These are phyloP conservation scores for Zoysia japonica DNA, from an alignment of 176 grass and related monocot species.

Conservation along the genomic window DNA sequence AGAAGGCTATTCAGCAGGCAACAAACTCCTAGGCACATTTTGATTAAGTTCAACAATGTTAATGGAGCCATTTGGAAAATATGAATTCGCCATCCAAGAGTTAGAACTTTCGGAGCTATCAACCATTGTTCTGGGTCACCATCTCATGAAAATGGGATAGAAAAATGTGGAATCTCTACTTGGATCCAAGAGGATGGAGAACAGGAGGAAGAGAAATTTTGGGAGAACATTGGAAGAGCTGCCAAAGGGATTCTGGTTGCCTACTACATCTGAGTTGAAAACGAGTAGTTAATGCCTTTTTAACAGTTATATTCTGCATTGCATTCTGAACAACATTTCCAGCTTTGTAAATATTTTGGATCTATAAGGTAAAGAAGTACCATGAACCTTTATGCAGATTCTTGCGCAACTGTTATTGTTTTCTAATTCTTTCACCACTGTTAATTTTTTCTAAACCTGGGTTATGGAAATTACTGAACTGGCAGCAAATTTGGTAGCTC, in stretches of 20 bases:
- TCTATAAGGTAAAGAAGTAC: conserved; percentile 45
- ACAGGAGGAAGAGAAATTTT: conserved; percentile 25
- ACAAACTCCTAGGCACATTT: conserved; percentile 29
- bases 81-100: no score
- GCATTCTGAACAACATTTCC: conserved; percentile 42
- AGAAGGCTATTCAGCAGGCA: conserved; percentile 49
- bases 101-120: background rate
- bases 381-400: no score
- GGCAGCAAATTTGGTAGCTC: no score
- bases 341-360: conserved; percentile 56
- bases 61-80: background rate
- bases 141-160: background rate
- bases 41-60: background rate
- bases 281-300: conserved; percentile 23
- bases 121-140: conserved; percentile 4
- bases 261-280: conserved; percentile 14
- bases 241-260: conserved; percentile 6
- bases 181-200: conserved; percentile 17
- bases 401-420: no score
- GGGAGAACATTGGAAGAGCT: conserved; percentile 15
- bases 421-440: no score
- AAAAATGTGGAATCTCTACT: background rate
- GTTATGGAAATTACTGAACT: no score
- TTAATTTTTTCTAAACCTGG: no score
- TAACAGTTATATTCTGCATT: conserved; percentile 44